phyloP scores from a whole-genome alignment of 345 rosid genomes.

The Rhodamnia argentea region DNA sequence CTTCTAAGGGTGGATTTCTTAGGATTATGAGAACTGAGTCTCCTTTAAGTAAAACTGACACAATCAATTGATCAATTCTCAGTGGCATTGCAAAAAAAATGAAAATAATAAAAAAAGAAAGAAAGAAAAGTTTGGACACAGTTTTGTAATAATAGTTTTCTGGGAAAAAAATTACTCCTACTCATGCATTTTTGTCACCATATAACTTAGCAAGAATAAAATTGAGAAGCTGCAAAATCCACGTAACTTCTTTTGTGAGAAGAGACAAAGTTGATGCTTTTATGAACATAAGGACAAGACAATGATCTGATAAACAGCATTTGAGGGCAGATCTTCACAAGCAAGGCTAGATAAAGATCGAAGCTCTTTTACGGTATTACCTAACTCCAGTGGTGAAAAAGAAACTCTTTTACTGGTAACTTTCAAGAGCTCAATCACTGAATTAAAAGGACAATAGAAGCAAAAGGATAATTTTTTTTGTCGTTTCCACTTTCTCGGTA shows the following conservation, averaged over 20 bases:
- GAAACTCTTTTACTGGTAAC: neutral
- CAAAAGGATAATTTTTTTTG: neutral
- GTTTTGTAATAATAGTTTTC: neutral
- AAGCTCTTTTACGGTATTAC: neutral
- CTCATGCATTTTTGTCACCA: neutral
- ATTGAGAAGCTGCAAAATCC: neutral
- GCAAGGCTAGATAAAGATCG: neutral
- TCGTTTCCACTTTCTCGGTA: neutral
- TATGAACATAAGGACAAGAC: neutral
- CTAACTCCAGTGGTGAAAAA: neutral
- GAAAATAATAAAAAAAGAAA: no score
- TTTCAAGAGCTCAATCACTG: neutral
- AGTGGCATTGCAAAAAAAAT: neutral
- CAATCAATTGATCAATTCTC: neutral
- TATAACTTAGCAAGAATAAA: neutral
- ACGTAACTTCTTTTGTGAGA: neutral
- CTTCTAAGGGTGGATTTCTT: neutral
- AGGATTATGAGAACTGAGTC: neutral
- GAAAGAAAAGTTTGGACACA: neutral
- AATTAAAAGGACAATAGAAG: neutral
- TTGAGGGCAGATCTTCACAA: neutral
- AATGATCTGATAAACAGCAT: neutral
- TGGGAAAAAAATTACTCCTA: neutral
- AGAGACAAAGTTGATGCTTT: neutral
- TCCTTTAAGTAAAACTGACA: neutral